Base-by-base conservation (phyloP, 2,329 filamentous ascomycete species). In the Lachnellula suecica region DNA sequence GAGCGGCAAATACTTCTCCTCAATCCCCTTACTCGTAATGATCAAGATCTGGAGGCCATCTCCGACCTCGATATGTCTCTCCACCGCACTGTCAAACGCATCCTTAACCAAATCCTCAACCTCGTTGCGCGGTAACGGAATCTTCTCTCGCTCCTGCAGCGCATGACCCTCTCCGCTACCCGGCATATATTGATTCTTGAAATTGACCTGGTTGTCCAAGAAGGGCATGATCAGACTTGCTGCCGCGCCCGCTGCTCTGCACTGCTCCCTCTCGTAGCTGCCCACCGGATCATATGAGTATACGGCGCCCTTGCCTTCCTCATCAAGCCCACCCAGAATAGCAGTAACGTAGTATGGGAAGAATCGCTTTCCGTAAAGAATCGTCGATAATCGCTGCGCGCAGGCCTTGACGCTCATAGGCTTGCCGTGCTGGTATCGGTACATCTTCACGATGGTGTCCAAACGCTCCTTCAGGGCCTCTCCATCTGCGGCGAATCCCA, bases 211-310 rank as follows among this genome's bases (percentile, higher is more conserved):
- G 72, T 99, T 99, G 73, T 99, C 94, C 68, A 99, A 76, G 80
- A 99, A 99, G 1, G 94, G 94, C 89, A 97, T 99, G 74, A 99
- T 99, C 72, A 99, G 76, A 67, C 89, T 94, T 49, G 91, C 88
- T 19, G 92, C 92, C 13, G 94, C 92, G 65, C 94, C 94, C 38
- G 90, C 94, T 31, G 94, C 92, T 60, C 93, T 85, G 76, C 92
- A 97, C 76, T 96, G 90, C 76, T 99, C 94, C 61, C 94, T 81
- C 79, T 99, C 94, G 75, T 97, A 99, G 70, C 90, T 96, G 63
- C 94, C 94, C 38, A 99, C 94, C 1, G 94, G 94, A 70, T 99
- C 94, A 76, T 99, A 99, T 59, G 89, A 94, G 80, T 97, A 99
- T 56, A 99, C 81, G 49, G 93, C 93, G 53, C 94, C 95, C 71